phyloP scores from a whole-genome alignment of 441 rosid species.

The Theobroma grandiflorum region DNA sequence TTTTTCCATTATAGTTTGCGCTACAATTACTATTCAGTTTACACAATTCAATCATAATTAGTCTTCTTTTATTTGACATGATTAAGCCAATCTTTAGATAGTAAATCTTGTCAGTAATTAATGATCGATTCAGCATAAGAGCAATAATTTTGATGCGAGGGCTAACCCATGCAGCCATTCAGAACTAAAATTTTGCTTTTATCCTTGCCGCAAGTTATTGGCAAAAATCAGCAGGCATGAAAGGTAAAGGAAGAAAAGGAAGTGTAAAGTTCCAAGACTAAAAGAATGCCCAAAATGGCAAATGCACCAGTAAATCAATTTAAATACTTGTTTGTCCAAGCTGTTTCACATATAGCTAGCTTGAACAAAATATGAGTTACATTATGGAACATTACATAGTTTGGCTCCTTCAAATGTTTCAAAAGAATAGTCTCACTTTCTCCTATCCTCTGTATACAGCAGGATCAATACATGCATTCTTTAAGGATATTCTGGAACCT shows the following conservation, averaged over 20 bases:
- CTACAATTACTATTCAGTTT: too few species aligned
- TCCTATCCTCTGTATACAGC: conserved; percentile 19
- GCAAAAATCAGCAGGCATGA: conserved; percentile 4
- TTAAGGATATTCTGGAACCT: conserved; percentile 3
- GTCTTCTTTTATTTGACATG: too few species aligned
- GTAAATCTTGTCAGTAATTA: background rate
- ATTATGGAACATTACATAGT: background rate
- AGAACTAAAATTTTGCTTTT: background rate
- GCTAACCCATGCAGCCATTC: background rate
- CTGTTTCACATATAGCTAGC: conserved; percentile 14
- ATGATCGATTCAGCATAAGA: background rate
- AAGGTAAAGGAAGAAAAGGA: background rate
- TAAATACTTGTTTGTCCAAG: background rate
- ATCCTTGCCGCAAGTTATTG: background rate
- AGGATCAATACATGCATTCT: conserved; percentile 13
- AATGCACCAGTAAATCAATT: background rate
- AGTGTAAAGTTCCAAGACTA: background rate
- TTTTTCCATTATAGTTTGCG: too few species aligned
- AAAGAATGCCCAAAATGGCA: background rate
- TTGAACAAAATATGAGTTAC: background rate
- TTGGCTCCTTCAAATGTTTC: conserved; percentile 12
- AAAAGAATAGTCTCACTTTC: background rate
- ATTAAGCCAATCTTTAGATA: too few species aligned
- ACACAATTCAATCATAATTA: too few species aligned
- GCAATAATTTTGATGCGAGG: background rate